Conservation (phyloP, 2,329 filamentous ascomycete genomes). For the Sporothrix schenckii region DNA sequence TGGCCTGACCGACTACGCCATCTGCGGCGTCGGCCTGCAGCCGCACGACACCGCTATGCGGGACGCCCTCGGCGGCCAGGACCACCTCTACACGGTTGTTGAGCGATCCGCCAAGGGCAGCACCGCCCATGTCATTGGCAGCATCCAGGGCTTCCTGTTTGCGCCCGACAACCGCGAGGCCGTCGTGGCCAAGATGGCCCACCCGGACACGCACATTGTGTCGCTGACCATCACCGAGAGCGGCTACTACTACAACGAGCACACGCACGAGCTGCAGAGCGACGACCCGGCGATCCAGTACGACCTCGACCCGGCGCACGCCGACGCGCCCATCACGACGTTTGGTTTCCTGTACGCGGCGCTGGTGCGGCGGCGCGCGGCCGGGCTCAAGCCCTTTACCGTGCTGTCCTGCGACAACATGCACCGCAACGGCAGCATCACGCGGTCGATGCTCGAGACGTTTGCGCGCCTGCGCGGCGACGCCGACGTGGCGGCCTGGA, state of each 20-base stretch:
- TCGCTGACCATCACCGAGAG: slow-evolving; percentile 60
- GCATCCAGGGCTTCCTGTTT: slow-evolving; percentile 57
- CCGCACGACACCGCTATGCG: slow-evolving; percentile 56
- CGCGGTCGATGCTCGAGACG: slow-evolving; percentile 54
- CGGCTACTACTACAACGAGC: slow-evolving; percentile 62
- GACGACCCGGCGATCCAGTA: slow-evolving; percentile 55
- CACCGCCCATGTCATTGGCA: slow-evolving; percentile 53
- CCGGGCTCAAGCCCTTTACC: slow-evolving; percentile 56
- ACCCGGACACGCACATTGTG: slow-evolving; percentile 57
- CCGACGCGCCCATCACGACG: slow-evolving; percentile 50
- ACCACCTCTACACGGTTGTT: slow-evolving; percentile 57
- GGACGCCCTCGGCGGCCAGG: slow-evolving; percentile 52
- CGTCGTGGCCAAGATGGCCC: slow-evolving; percentile 58
- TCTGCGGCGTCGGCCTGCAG: slow-evolving; percentile 56
- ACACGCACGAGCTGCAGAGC: slow-evolving; percentile 56
- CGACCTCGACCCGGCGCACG: slow-evolving; percentile 53
- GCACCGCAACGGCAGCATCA: slow-evolving; percentile 60
- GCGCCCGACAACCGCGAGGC: slow-evolving; percentile 56
- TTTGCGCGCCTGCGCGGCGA: slow-evolving; percentile 52
- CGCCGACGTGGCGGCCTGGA: slow-evolving; percentile 55
- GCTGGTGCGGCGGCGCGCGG: slow-evolving; percentile 49
- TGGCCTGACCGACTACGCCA: slow-evolving; percentile 51
- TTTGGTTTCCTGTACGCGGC: slow-evolving; percentile 59
- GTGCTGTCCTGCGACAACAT: slow-evolving; percentile 61
- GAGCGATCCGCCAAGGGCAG: slow-evolving; percentile 58